A percentile compares a stretch with the other conserved stretches of the same genome.
Evolutionary conservation across 1,284 basidiomycete species (phyloP).

Genomic region (Rhodotorula sp.): DNA sequence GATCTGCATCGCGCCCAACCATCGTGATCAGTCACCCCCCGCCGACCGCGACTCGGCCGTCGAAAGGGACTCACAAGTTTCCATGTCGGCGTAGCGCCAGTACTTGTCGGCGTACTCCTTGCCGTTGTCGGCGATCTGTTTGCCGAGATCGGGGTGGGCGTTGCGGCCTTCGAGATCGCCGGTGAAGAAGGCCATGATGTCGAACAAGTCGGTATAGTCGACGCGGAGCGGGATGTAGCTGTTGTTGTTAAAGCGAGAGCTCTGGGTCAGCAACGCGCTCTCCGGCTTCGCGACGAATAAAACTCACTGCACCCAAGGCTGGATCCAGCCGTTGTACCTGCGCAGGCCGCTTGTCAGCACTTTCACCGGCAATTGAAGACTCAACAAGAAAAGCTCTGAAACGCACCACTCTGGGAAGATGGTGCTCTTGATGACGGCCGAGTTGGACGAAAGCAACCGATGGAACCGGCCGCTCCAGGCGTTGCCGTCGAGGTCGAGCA

Average conservation of each 20-base stretch:
- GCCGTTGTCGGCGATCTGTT: conserved; percentile 50
- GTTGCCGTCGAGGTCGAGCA: conserved; percentile 54
- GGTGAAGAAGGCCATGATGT: conserved; percentile 53
- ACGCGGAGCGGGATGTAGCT: conserved; percentile 45
- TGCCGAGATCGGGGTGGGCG: conserved; percentile 49
- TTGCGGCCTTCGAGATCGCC: conserved; percentile 51
- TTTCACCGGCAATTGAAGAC: not conserved
- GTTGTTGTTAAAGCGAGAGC: not conserved
- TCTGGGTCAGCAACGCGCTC: not conserved
- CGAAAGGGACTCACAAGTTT: conserved; percentile 46
- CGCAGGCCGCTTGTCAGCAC: not conserved
- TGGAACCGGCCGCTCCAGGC: conserved; percentile 49
- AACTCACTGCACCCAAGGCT: conserved; percentile 47
- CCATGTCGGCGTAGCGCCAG: conserved; percentile 54
- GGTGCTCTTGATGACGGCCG: conserved; percentile 43
- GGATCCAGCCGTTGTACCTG: conserved; percentile 45
- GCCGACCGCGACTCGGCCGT: not conserved
- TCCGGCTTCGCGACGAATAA: too few species aligned
- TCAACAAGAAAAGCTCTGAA: too few species aligned
- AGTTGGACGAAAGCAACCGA: conserved; percentile 46
- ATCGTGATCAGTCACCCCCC: too few species aligned
- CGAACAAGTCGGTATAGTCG: conserved; percentile 46
- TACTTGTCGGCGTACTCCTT: conserved; percentile 48
- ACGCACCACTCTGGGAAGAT: conserved; percentile 46
- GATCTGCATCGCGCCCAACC: conserved; percentile 13